phyloP scores from a whole-genome alignment of 148 eudicot genomes.

The Euryodendron excelsum region DNA sequence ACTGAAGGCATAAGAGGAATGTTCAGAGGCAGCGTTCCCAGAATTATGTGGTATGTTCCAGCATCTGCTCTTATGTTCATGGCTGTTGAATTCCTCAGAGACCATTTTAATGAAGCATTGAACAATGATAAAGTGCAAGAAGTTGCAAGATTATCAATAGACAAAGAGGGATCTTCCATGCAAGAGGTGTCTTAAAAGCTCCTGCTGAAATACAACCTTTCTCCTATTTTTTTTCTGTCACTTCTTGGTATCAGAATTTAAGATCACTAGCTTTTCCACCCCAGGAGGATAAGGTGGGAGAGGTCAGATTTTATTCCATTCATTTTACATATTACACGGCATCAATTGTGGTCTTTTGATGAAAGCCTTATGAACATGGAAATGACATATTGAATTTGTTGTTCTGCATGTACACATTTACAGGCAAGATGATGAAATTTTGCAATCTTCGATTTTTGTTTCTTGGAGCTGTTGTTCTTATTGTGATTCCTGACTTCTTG shows the following conservation, averaged over 20 bases:
- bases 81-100: constrained; percentile 87
- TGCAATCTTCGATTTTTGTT: constrained; percentile 3
- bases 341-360: neutral
- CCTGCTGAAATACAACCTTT: neutral
- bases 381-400: neutral
- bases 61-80: constrained; percentile 93
- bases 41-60: constrained; percentile 82
- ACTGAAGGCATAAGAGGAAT: constrained; percentile 68
- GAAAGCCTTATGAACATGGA: neutral
- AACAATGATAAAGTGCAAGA: constrained; percentile 22
- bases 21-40: constrained; percentile 82
- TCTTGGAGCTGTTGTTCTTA: neutral
- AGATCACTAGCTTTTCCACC: neutral
- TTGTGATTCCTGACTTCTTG: neutral
- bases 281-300: neutral
- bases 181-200: constrained; percentile 31
- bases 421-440: neutral
- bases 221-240: too few species aligned
- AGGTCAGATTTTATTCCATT: neutral
- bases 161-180: constrained; percentile 51
- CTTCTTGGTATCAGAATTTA: neutral
- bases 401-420: neutral
- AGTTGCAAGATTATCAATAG: constrained; percentile 51
- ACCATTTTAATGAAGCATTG: constrained; percentile 44
- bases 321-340: neutral